Percentiles rank a stretch among this genome's conserved stretches.
Conservation (phyloP, 495 filamentous ascomycete species). For the Penicillium angulare region DNA sequence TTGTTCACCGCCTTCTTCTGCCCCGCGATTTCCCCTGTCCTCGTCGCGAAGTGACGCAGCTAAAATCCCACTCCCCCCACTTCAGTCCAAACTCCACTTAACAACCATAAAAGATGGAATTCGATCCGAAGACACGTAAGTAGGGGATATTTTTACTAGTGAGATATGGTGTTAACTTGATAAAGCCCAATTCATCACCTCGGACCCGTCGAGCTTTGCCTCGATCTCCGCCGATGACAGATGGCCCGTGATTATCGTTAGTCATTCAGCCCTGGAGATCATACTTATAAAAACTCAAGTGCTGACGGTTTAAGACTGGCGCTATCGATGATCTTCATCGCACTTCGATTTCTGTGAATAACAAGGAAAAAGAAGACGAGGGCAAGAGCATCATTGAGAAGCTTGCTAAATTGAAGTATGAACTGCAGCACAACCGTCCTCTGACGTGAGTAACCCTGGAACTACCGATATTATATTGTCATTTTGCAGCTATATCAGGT, state of each 20-base stretch:
- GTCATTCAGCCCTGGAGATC: conserved; percentile 11
- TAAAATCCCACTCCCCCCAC: conserved; percentile 2
- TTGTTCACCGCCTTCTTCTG: conserved; percentile 1
- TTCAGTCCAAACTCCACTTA: conserved; percentile 1
- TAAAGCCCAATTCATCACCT: conserved; percentile 72
- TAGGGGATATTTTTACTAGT: not conserved
- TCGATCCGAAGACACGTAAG: conserved; percentile 53
- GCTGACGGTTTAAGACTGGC: conserved; percentile 62
- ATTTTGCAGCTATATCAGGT: not conserved
- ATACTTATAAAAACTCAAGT: not conserved
- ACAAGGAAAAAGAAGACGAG: conserved; percentile 64
- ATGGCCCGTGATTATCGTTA: conserved; percentile 91
- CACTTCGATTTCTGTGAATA: conserved; percentile 53
- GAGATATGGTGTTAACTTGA: conserved; percentile 12
- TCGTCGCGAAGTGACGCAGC: not conserved
- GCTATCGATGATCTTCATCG: conserved; percentile 93
- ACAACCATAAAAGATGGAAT: conserved; percentile 49
- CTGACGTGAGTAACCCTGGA: conserved; percentile 63
- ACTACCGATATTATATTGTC: not conserved
- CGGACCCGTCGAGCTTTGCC: conserved; percentile 83
- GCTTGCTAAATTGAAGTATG: conserved; percentile 86
- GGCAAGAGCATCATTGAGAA: conserved; percentile 83
- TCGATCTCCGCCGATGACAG: conserved; percentile 76
- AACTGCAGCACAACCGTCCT: conserved; percentile 84
- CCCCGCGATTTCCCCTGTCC: conserved; percentile 1